Evolutionary conservation across 2,329 filamentous ascomycete genomes (phyloP), one percentile per base, ranked within the genome.

Genomic region (Trichoderma semiorbis): DNA sequence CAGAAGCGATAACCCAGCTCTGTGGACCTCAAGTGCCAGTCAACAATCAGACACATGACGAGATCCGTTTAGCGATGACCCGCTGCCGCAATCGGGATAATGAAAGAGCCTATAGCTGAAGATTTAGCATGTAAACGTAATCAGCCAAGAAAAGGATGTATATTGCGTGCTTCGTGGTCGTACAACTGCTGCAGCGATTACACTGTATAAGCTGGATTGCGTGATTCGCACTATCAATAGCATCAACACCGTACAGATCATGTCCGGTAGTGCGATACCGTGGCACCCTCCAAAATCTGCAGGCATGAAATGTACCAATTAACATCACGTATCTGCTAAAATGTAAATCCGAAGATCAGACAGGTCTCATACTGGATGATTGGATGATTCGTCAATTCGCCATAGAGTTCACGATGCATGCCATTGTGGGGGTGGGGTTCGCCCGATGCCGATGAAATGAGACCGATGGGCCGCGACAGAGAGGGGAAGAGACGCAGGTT

Each of bases 221-320:
- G 72, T 73, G 72, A 73, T 73, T 60, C 68, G 69, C 72, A 71
- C 72, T 64, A 73, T 68, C 57, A 64, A 73, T 73, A 73, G 63
- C 72, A 73, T 73, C 72, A 73, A 63, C 69, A 58, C 24, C 57
- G 39, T 69, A 26, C 57, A 26, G 67, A 69, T 69, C 57, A 8
- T 69, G 1, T 50, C 5, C 7, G 67, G 16, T 69, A 69, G 67
- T 21, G 65, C n/a, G 36, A 16, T 53, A 72, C 36, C 3, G 6
- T 21, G 8, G 14, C 26, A 7, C 43, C 16, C 36, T 4, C 26
- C 30, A 28, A n/a, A 32, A 16, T 30, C 10, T 14, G 58, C 53
- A 3, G 36, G 21, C 12, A 3, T 3, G 3, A 34, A 14, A 63
- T 5, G 70, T 69, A 72, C 24, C 16, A 24, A 18, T 53, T 69